Percentiles rank a stretch among this genome's conserved stretches.
phyloP scores from a whole-genome alignment of 2,329 filamentous ascomycete species.

The Ceratocystiopsis brevicomis region DNA sequence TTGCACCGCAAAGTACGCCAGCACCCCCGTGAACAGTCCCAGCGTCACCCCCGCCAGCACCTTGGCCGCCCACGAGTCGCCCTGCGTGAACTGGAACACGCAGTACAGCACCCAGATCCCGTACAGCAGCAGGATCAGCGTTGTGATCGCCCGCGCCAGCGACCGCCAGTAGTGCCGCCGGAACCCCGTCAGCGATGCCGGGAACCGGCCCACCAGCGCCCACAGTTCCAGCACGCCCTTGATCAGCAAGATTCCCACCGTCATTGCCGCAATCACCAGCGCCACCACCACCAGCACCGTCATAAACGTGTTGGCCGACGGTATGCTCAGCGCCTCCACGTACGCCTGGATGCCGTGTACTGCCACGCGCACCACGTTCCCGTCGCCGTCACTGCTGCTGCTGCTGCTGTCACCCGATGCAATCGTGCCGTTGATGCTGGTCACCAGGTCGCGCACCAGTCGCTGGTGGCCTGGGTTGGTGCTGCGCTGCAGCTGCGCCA shows the following conservation, averaged over 20 bases:
- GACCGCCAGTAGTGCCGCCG: conserved; percentile 93
- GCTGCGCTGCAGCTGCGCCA: conserved; percentile 16
- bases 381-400: conserved; percentile 9
- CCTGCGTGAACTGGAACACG: conserved; percentile 82
- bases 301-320: conserved; percentile 88
- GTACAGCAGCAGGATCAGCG: conserved; percentile 78
- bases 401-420: conserved; percentile 12
- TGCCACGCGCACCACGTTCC: conserved; percentile 18
- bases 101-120: conserved; percentile 93
- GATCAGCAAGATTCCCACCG: conserved; percentile 69
- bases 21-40: conserved; percentile 55
- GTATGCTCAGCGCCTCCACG: conserved; percentile 68
- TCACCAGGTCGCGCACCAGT: conserved; percentile 28
- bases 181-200: conserved; percentile 61
- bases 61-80: conserved; percentile 90
- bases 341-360: conserved; percentile 67
- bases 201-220: conserved; percentile 78
- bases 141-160: conserved; percentile 73
- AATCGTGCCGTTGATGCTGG: conserved; percentile 22
- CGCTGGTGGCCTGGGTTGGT: too few relatives aligned
- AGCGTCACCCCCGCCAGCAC: conserved; percentile 66
- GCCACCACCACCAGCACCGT: conserved; percentile 77
- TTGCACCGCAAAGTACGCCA: conserved; percentile 69
- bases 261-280: conserved; percentile 67
- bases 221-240: conserved; percentile 84